These are phyloP conservation scores for Diaporthe ampelina DNA, from an alignment of 2,329 filamentous ascomycete species.

Conservation along the genomic window DNA sequence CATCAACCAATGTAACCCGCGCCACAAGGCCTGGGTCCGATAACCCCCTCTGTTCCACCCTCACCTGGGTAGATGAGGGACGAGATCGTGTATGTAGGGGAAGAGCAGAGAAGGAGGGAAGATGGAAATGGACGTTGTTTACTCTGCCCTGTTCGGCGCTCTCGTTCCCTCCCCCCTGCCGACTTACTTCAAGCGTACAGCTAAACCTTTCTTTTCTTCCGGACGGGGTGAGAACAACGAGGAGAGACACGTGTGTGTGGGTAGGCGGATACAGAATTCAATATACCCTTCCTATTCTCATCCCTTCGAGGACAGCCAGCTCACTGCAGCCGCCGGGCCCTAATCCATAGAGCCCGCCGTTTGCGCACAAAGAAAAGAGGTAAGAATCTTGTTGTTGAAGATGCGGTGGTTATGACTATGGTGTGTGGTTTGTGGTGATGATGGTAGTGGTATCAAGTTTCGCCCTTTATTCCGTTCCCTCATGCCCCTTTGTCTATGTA, in stretches of 20 bases:
- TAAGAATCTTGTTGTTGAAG: conserved; percentile 10
- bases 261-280: neutral
- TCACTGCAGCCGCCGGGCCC: neutral
- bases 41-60: neutral
- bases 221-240: neutral
- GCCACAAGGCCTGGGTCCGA: neutral
- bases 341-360: neutral
- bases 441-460: conserved; percentile 33
- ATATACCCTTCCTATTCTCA: neutral
- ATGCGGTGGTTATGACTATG: neutral
- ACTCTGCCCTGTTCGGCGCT: neutral
- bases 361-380: neutral
- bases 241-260: neutral
- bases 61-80: neutral
- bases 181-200: neutral
- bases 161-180: neutral
- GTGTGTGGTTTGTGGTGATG: neutral
- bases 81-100: neutral
- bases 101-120: neutral
- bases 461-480: conserved; percentile 30
- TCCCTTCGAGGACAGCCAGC: neutral
- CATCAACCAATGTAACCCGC: neutral
- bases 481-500: conserved; percentile 36
- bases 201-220: neutral
- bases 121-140: neutral